These are phyloP conservation scores for Sclerotinia subarctica DNA, from an alignment of 2,329 filamentous ascomycete species.

Conservation along the genomic window DNA sequence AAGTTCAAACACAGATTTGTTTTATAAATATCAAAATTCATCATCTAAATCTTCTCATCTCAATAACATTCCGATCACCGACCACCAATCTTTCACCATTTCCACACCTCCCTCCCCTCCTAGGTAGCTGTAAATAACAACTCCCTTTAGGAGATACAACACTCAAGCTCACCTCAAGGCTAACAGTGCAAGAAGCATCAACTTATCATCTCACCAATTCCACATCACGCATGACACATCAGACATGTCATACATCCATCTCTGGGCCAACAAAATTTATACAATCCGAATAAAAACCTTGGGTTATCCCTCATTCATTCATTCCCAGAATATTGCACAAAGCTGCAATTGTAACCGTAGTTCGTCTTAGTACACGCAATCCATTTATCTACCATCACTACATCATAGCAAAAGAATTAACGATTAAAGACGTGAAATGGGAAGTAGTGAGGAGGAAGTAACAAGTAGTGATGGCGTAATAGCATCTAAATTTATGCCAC, in stretches of 20 bases:
- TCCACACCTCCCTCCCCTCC: background rate
- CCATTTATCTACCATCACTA: background rate
- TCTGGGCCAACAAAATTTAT: background rate
- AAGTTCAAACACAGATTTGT: no score
- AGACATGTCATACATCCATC: background rate
- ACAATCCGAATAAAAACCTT: background rate
- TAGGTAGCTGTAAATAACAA: background rate
- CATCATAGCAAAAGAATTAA: background rate
- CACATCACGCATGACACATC: background rate
- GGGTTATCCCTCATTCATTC: background rate
- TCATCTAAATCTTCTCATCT: no score
- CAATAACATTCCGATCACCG: background rate
- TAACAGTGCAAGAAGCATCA: background rate
- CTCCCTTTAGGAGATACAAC: background rate
- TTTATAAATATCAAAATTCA: no score
- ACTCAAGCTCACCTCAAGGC: background rate
- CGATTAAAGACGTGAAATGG: background rate
- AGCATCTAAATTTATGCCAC: constrained; percentile 7
- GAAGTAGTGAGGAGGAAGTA: background rate
- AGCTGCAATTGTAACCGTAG: background rate
- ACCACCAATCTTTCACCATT: background rate
- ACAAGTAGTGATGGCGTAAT: background rate
- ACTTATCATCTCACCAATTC: background rate
- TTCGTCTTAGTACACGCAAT: background rate
- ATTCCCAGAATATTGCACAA: background rate